These are phyloP conservation scores for Skeletonema marinoi DNA, from an alignment of 108 stramenopile genomes.

Conservation along the genomic window DNA sequence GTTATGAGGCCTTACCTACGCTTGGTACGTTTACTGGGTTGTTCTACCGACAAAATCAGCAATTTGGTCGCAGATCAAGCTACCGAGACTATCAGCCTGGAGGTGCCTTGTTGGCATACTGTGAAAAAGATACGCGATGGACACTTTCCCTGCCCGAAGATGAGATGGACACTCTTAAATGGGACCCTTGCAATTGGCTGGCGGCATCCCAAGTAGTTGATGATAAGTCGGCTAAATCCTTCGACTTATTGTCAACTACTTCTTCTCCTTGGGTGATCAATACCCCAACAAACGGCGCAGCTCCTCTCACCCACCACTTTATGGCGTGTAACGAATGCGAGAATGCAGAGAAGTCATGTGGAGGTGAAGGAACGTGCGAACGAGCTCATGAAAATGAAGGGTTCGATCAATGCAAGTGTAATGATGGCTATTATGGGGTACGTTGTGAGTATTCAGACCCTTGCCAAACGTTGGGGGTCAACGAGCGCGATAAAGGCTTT, in stretches of 20 bases:
- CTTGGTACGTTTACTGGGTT: constrained; percentile 25
- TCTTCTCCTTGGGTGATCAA: neutral
- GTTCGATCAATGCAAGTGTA: too few species aligned
- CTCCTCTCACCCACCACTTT: neutral
- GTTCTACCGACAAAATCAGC: neutral
- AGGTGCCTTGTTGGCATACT: neutral
- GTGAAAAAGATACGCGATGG: neutral
- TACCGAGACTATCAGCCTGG: neutral
- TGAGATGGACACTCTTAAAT: neutral
- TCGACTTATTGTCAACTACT: neutral
- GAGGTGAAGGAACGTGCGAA: neutral
- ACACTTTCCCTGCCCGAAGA: neutral
- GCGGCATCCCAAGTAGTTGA: neutral
- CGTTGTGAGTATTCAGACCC: neutral
- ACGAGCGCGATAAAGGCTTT: neutral
- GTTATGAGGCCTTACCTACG: constrained; percentile 9
- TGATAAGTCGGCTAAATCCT: neutral
- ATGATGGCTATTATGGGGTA: neutral
- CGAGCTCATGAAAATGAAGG: too few species aligned
- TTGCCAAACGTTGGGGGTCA: neutral
- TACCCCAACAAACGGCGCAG: neutral
- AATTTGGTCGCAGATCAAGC: neutral
- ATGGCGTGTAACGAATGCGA: neutral
- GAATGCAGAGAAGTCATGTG: neutral
- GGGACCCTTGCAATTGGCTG: neutral